phyloP scores from a whole-genome alignment of 1,284 basidiomycete genomes.

The Papiliotrema laurentii region DNA sequence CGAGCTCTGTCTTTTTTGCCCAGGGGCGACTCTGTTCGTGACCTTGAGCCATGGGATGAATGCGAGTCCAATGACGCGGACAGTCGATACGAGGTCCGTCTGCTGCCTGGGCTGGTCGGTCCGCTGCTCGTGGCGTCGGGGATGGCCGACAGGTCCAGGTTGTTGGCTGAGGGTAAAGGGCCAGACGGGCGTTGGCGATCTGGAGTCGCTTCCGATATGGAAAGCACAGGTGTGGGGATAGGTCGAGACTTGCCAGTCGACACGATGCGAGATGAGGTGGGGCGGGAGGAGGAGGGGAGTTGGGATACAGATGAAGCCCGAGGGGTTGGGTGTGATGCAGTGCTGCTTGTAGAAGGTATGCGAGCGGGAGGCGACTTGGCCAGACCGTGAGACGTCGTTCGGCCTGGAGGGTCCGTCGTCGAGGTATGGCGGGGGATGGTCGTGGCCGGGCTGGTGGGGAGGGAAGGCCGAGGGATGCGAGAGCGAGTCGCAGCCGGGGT shows the following conservation, averaged over 20 bases:
- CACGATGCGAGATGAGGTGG: no score
- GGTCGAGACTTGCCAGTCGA: no score
- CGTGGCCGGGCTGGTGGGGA: not conserved
- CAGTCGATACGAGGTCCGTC: constrained; percentile 12
- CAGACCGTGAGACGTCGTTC: not conserved
- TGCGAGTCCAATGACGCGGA: constrained; percentile 1
- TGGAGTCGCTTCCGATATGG: not conserved
- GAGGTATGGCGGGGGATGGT: not conserved
- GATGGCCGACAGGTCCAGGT: no score
- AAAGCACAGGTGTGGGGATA: no score
- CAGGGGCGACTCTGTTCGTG: not conserved
- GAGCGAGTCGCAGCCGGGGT: not conserved
- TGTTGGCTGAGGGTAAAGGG: no score
- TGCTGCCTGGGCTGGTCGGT: not conserved
- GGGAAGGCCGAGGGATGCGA: not conserved
- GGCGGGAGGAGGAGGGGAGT: constrained; percentile 5
- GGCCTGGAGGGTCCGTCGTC: not conserved
- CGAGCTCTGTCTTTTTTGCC: not conserved
- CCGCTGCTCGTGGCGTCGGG: no score
- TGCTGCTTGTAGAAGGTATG: not conserved
- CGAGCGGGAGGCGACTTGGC: not conserved
- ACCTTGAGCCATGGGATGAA: not conserved
- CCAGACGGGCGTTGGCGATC: no score
- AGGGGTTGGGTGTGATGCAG: not conserved
- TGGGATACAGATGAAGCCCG: no score